Conservation (phyloP, 352 stramenopile genomes). For the Globisporangium parvum region DNA sequence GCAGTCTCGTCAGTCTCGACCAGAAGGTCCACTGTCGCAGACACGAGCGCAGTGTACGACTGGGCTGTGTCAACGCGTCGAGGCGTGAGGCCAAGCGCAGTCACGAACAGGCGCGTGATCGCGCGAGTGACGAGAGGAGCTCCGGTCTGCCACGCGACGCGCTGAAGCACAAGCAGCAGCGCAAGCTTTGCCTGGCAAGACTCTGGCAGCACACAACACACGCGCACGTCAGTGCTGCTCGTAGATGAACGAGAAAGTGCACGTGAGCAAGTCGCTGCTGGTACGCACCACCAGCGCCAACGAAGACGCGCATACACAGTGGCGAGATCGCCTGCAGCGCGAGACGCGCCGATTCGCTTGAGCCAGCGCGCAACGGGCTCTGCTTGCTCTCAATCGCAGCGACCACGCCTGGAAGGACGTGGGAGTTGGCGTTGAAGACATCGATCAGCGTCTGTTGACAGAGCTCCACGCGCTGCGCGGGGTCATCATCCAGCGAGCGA, state of each 20-base stretch:
- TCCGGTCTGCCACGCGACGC: slow-evolving; percentile 31
- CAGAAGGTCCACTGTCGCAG: slow-evolving; percentile 36
- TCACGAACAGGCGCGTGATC: slow-evolving; percentile 20
- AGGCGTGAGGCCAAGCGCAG: slow-evolving; percentile 30
- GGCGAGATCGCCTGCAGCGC: slow-evolving; percentile 23
- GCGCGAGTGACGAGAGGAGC: slow-evolving; percentile 2
- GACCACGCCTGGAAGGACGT: slow-evolving; percentile 32
- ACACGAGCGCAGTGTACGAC: slow-evolving; percentile 31
- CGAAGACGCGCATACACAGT: slow-evolving; percentile 31
- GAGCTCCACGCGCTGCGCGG: slow-evolving; percentile 1
- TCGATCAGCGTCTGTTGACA: slow-evolving; percentile 22
- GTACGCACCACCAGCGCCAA: slow-evolving; percentile 14
- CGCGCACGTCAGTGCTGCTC: not conserved
- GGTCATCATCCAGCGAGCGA: slow-evolving; percentile 9
- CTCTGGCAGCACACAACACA: slow-evolving; percentile 4
- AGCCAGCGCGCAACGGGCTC: slow-evolving; percentile 3
- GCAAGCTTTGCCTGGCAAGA: slow-evolving; percentile 19
- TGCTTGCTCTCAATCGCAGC: slow-evolving; percentile 24
- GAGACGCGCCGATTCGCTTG: not conserved
- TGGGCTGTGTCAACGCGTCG: slow-evolving; percentile 12
- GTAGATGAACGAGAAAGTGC: no score
- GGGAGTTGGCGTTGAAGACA: slow-evolving; percentile 34
- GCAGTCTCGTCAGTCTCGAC: slow-evolving; percentile 1
- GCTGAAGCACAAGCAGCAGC: slow-evolving; percentile 31
- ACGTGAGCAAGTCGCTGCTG: no score